These are phyloP conservation scores for Pseudodiploospora longispora DNA, from an alignment of 2,329 filamentous ascomycete species.

Conservation along the genomic window DNA sequence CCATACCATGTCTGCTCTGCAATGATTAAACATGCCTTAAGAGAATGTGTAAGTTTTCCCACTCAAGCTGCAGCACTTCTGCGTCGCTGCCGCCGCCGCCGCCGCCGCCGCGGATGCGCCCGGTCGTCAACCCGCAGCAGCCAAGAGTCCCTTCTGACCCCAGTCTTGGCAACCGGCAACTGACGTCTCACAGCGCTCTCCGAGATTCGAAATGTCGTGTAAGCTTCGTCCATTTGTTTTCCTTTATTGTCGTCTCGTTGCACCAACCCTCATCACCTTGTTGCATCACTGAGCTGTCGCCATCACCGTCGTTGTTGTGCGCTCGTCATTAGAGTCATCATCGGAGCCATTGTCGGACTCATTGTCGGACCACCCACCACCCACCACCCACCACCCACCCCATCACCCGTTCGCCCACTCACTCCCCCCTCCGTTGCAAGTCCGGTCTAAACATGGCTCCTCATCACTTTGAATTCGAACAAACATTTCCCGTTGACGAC, in stretches of 20 bases:
- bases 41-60: conserved; percentile 33
- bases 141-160: conserved; percentile 8
- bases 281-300: not conserved
- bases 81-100: conserved; percentile 2
- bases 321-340: not conserved
- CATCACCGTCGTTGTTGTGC: not conserved
- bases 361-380: not conserved
- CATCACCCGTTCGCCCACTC: not conserved
- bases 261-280: not conserved
- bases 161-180: conserved; percentile 19
- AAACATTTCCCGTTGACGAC: not conserved
- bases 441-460: not conserved
- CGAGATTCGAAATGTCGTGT: conserved; percentile 44
- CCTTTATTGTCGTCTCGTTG: not conserved
- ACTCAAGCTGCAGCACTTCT: not conserved
- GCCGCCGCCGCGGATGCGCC: conserved; percentile 5
- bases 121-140: conserved; percentile 4
- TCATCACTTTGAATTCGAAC: not conserved
- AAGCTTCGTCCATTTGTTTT: conserved; percentile 12
- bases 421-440: not conserved
- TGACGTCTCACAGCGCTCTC: conserved; percentile 36
- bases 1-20: conserved; percentile 25
- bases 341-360: not conserved
- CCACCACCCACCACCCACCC: not conserved
- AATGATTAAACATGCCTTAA: conserved; percentile 31